Base-by-base conservation (phyloP, 2,329 filamentous ascomycete genomes). In the Blastomyces gilchristii region DNA sequence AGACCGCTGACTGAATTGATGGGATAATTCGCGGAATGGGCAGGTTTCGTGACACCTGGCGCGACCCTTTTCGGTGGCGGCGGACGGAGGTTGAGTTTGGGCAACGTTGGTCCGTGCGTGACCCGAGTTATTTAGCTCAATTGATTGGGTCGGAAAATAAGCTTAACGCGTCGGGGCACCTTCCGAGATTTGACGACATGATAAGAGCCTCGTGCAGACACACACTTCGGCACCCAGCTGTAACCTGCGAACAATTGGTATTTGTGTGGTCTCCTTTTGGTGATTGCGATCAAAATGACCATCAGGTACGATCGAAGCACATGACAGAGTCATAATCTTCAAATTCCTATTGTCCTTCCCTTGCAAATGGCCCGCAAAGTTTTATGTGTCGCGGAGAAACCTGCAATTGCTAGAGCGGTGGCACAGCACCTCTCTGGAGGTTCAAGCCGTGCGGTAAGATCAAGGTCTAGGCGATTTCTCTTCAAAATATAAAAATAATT, bases 371-470 rank as follows among this genome's bases (percentile, higher is more conserved):
- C 73, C 65, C 75, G 73, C 62, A 84, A 82, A 69, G 85, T 91
- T 64, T 79, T 92, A 61, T 91, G 88, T 72, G 88, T 92, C 68
- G 89, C 88, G 65, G 88, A 92, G 76, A 92, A 99, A 82, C 91
- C 91, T 45, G 96, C 93, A 52, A 97, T 99, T 66, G 91, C 94
- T 63, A 97, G 94, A 77, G 91, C 93, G 47, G 93, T 99, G 59
- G 90, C 94, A 49, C 85, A 86, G 63, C 93, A 97, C 79, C 83
- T 99, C 37, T 89, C 89, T 41, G 93, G 94, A 59, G 90, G 90
- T 58, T 79, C 79, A 22, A 81, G 87, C 64, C 83, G 85, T 73
- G 87, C 85, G 62, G 91, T 95, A 76, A 75, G 87, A 78, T 61
- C 9, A 50, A 58, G 58, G 34, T 39, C 31, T 8, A 25, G 12